Conservation (phyloP, 495 filamentous ascomycete genomes). For the Neurospora hispaniola region DNA sequence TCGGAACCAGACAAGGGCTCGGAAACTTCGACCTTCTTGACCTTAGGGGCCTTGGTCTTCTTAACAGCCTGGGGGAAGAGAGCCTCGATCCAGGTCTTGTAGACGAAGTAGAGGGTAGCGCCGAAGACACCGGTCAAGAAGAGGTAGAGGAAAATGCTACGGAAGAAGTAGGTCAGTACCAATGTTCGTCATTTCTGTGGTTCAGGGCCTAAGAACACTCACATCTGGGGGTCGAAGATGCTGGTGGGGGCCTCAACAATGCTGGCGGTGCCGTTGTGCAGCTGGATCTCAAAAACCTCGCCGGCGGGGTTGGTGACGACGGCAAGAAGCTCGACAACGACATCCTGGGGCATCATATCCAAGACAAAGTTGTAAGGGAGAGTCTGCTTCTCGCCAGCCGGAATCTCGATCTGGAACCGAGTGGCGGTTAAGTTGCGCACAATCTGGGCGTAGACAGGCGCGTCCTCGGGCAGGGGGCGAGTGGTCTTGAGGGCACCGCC, state of each 20-base stretch:
- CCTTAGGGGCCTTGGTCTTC: constrained; percentile 39
- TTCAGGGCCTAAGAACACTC: constrained; percentile 24
- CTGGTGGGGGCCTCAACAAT: constrained; percentile 87
- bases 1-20: constrained; percentile 59
- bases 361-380: constrained; percentile 76
- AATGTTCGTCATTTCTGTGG: background rate
- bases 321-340: constrained; percentile 61
- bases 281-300: constrained; percentile 60
- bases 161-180: constrained; percentile 1
- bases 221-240: constrained; percentile 96
- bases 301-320: constrained; percentile 59
- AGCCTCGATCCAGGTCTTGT: constrained; percentile 93
- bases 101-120: constrained; percentile 87
- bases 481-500: constrained; percentile 64
- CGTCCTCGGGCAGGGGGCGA: constrained; percentile 34
- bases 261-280: constrained; percentile 79
- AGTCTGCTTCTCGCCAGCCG: constrained; percentile 63
- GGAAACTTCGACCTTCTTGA: constrained; percentile 47
- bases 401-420: constrained; percentile 63
- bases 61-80: constrained; percentile 87
- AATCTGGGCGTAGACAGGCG: constrained; percentile 42
- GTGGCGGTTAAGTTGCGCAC: constrained; percentile 77
- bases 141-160: constrained; percentile 92
- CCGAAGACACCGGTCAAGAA: constrained; percentile 69
- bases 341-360: constrained; percentile 88